Percentiles rank a stretch among this genome's conserved stretches.
Conservation (phyloP, 768 basidiomycete species). For the Lentinula sp. region DNA sequence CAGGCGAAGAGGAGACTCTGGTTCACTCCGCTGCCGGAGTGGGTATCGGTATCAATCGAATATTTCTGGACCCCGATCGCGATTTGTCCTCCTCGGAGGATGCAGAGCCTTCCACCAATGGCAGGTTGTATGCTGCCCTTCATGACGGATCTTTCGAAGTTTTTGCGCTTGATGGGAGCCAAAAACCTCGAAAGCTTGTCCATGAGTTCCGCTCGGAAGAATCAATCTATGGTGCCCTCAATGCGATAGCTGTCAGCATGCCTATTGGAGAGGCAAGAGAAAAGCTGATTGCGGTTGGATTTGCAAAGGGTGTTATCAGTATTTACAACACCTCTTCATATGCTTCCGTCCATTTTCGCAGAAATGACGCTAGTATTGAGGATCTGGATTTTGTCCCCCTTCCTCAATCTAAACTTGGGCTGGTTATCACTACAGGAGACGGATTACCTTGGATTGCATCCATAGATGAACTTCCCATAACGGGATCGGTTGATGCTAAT, state of each 20-base stretch:
- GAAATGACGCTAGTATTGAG: constrained; percentile 45
- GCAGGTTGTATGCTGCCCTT: constrained; percentile 49
- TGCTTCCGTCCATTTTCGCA: constrained; percentile 5
- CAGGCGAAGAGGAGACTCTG: constrained; percentile 39
- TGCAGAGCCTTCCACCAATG: constrained; percentile 43
- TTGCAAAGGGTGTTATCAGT: background rate
- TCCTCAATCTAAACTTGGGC: background rate
- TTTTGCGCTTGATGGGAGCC: constrained; percentile 41
- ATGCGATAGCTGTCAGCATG: constrained; percentile 37
- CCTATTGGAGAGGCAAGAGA: constrained; percentile 14
- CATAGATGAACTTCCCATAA: background rate
- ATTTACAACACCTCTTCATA: background rate
- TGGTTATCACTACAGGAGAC: background rate
- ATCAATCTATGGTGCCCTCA: constrained; percentile 21
- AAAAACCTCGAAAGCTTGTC: constrained; percentile 21
- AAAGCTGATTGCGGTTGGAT: background rate
- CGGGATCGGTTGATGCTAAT: constrained; percentile 34
- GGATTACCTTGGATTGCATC: constrained; percentile 12
- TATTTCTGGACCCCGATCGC: constrained; percentile 24
- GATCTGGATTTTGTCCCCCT: constrained; percentile 32
- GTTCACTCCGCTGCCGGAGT: constrained; percentile 29
- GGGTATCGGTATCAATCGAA: constrained; percentile 36
- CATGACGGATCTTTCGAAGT: constrained; percentile 48
- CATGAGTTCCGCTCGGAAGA: constrained; percentile 20
- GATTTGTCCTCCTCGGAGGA: constrained; percentile 12